Conservation (phyloP, 345 rosid species). For the Lepidium didymum region DNA sequence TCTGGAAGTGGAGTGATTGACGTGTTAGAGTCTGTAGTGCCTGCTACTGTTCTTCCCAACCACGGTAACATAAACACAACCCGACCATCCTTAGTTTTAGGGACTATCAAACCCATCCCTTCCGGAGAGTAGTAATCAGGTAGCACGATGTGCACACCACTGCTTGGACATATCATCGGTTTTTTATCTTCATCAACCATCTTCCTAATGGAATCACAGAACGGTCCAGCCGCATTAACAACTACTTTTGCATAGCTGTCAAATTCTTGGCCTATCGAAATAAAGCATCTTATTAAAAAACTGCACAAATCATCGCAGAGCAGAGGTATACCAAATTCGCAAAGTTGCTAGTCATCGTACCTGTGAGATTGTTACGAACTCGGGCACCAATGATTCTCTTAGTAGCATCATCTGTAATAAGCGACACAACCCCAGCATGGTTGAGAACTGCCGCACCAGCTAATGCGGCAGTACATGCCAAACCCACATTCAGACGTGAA, state of each 20-base stretch:
- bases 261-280: conserved; percentile 66
- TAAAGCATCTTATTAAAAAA: neutral
- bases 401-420: conserved; percentile 57
- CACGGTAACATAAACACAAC: conserved; percentile 96
- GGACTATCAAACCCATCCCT: conserved; percentile 99
- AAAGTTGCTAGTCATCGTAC: conserved; percentile 29
- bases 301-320: neutral
- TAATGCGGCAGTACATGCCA: conserved; percentile 86
- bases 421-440: conserved; percentile 85
- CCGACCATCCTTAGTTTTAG: conserved; percentile 99
- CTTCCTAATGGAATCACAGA: conserved; percentile 86
- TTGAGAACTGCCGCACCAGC: conserved; percentile 96
- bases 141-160: conserved; percentile 89
- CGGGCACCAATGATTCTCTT: conserved; percentile 71
- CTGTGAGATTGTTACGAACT: conserved; percentile 77
- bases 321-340: neutral
- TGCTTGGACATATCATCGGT: conserved; percentile 89
- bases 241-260: conserved; percentile 82
- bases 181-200: conserved; percentile 61
- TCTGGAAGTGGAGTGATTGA: conserved; percentile 79
- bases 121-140: conserved; percentile 99
- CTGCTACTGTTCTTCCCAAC: conserved; percentile 96
- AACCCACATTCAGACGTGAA: conserved; percentile 77
- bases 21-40: conserved; percentile 92
- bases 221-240: conserved; percentile 95